These are phyloP conservation scores for Onygenales sp. DNA, from an alignment of 2,329 filamentous ascomycete species.

Conservation along the genomic window DNA sequence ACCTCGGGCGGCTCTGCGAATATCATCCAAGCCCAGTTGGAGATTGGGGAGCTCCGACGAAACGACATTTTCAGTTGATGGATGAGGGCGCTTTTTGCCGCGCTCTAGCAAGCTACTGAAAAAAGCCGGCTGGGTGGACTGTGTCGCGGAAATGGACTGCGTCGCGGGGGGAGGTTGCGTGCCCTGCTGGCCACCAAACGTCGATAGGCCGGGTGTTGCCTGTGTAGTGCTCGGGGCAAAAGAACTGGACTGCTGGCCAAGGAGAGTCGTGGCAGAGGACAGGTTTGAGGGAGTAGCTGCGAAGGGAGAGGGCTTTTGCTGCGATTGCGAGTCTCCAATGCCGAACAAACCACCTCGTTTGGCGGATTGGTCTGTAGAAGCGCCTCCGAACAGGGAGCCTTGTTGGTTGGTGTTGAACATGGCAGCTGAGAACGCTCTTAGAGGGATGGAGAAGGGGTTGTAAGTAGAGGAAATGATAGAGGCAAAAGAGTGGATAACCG, in stretches of 20 bases:
- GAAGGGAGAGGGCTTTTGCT: slow-evolving; percentile 2
- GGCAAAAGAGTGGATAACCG: too few relatives aligned
- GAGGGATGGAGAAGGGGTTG: too few relatives aligned
- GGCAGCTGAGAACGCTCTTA: neutral
- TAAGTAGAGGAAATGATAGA: neutral
- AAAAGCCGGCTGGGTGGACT: slow-evolving; percentile 45
- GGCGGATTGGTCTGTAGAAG: slow-evolving; percentile 5
- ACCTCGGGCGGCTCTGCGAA: slow-evolving; percentile 64
- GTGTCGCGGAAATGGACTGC: slow-evolving; percentile 18
- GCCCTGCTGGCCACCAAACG: slow-evolving; percentile 17
- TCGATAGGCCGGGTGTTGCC: slow-evolving; percentile 14
- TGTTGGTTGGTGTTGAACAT: slow-evolving; percentile 1
- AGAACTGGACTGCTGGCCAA: slow-evolving; percentile 3
- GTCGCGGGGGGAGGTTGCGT: slow-evolving; percentile 13
- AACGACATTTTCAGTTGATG: slow-evolving; percentile 38
- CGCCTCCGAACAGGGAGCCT: slow-evolving; percentile 3
- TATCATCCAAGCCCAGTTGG: slow-evolving; percentile 84
- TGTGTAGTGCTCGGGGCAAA: slow-evolving; percentile 10
- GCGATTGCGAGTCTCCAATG: slow-evolving; percentile 1
- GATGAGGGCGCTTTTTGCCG: slow-evolving; percentile 57
- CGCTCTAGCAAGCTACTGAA: slow-evolving; percentile 57
- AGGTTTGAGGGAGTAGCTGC: neutral
- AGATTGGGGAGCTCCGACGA: slow-evolving; percentile 78
- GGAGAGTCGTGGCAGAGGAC: neutral
- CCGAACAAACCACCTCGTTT: slow-evolving; percentile 9